These are phyloP conservation scores for Cryptococcus sp. DNA, from an alignment of 1,284 basidiomycete genomes.

Conservation along the genomic window DNA sequence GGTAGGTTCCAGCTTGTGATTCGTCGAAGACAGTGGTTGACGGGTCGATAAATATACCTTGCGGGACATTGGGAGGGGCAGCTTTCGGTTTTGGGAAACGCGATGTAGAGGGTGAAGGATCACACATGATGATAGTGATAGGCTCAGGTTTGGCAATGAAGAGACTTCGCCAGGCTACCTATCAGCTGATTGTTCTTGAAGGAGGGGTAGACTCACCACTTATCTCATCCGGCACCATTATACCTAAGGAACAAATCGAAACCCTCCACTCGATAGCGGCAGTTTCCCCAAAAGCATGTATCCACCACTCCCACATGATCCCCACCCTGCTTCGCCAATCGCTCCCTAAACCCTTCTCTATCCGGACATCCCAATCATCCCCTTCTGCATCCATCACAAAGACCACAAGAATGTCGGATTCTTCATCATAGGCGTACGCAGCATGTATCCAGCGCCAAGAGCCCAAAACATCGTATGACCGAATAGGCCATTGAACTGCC, in stretches of 20 bases:
- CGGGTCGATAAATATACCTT: conserved; percentile 23
- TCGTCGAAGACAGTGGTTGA: conserved; percentile 31
- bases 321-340: no score
- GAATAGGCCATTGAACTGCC: conserved; percentile 25
- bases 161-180: conserved; percentile 20
- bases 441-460: conserved; percentile 29
- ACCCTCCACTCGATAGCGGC: conserved; percentile 36
- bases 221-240: conserved; percentile 6
- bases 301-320: no score
- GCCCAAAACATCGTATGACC: conserved; percentile 37
- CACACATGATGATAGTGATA: conserved; percentile 20
- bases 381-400: conserved; percentile 30
- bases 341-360: conserved; percentile 4
- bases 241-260: conserved; percentile 17
- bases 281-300: conserved; percentile 50
- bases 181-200: neutral
- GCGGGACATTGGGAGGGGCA: conserved; percentile 21
- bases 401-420: conserved; percentile 12
- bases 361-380: conserved; percentile 22
- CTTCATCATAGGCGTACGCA: conserved; percentile 18
- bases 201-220: conserved; percentile 28
- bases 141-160: conserved; percentile 3
- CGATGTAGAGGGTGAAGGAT: neutral
- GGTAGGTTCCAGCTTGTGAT: conserved; percentile 15
- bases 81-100: conserved; percentile 6